Base-by-base conservation (phyloP, 2,329 filamentous ascomycete species). In the Decorospora gaudefroyi region DNA sequence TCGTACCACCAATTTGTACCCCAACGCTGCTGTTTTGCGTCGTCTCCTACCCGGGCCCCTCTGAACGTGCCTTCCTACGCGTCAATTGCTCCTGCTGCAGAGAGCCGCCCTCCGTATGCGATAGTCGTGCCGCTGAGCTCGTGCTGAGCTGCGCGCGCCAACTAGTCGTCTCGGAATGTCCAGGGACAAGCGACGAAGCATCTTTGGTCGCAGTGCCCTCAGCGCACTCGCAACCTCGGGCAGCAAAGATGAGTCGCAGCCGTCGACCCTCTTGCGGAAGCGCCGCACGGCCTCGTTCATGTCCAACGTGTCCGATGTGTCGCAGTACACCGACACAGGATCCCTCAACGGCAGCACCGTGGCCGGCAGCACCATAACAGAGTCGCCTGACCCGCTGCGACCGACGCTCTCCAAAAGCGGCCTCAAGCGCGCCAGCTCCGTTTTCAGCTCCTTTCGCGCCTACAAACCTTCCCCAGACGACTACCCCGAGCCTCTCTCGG, bases 391-490 rank as follows among this genome's bases (percentile, higher is more conserved):
- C 13, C 51, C 43, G 12, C 52, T 50, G 21, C 48, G 49, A 21
- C 51, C 57, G 4, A 45, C 33, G 4, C 45, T 62, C 8, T 61
- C 59, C 28, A 62, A 58, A 34, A 47, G 52, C 19, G 59, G 51
- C 32, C 38, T 49, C 23, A 65, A 57, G 47, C 65, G 65, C 38
- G 29, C 61, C 35, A 67, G 57, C 57, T 83, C 81, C 3, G 72
- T 83, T 17, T 83, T 85, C 62, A 80, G 79, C 26, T 84, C 82
- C 1, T 67, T 84, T 36, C 75, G 77, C 47, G 78, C 75, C 23
- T 68, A 78, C 35, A 77, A 78, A 39, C 76, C 76, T 4, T 64
- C 73, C 38, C 77, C 77, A 19, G 79, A 79, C 27, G 76, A 80
- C 31, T 78, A 80, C 25, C 15, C 42, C 29, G 75, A 76, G 46